Evolutionary conservation across 768 basidiomycete species (phyloP).

Genomic region (Hericium rajendrae): DNA sequence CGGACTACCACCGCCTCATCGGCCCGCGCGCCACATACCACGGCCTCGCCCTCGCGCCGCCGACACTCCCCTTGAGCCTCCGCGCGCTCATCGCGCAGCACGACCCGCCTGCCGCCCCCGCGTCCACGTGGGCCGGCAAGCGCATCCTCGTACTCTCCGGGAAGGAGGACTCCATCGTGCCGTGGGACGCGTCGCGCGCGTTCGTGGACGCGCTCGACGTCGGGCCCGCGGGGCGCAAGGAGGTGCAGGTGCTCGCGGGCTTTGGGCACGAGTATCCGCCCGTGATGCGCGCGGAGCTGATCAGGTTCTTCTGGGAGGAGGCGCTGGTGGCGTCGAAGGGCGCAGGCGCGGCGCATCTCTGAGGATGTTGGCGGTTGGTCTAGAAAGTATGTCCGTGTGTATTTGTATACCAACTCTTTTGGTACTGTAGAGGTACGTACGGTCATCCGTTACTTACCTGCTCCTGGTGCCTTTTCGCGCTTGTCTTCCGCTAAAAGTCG

Average conservation of each 20-base stretch:
- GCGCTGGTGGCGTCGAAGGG: not conserved
- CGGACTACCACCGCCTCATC: slow-evolving; percentile 54
- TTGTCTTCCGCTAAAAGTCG: no score
- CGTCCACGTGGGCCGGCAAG: slow-evolving; percentile 33
- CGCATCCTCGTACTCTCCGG: slow-evolving; percentile 68
- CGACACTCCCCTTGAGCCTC: slow-evolving; percentile 48
- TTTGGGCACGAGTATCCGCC: slow-evolving; percentile 27
- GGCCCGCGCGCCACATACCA: slow-evolving; percentile 39
- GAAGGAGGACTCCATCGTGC: slow-evolving; percentile 27
- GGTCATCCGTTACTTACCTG: no score
- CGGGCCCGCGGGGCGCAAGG: slow-evolving; percentile 22
- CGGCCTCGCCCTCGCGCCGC: slow-evolving; percentile 36
- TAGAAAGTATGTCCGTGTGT: no score
- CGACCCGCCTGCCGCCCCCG: slow-evolving; percentile 39
- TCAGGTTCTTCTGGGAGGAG: slow-evolving; percentile 15
- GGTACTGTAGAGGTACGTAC: no score
- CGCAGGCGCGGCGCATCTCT: not conserved
- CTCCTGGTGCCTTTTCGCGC: no score
- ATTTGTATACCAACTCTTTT: no score
- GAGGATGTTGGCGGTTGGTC: no score
- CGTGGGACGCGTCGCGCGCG: slow-evolving; percentile 18
- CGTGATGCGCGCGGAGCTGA: slow-evolving; percentile 26
- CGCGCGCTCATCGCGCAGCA: slow-evolving; percentile 33
- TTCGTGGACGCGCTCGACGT: slow-evolving; percentile 23
- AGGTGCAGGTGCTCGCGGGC: slow-evolving; percentile 20